These are phyloP conservation scores for Aurantiochytrium sp. DNA, from an alignment of 108 stramenopile genomes.

Conservation along the genomic window DNA sequence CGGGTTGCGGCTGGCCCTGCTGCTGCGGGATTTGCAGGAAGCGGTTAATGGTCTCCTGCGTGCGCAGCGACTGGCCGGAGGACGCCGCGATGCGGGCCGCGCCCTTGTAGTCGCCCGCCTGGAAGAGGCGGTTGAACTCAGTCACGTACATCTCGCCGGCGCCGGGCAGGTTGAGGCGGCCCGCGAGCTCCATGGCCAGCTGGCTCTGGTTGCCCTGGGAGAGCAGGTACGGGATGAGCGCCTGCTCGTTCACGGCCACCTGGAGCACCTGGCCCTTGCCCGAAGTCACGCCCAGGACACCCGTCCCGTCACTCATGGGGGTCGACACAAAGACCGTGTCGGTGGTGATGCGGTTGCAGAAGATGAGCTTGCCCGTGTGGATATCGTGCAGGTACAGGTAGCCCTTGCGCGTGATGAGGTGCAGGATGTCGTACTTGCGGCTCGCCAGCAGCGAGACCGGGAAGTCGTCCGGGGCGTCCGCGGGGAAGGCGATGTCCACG, in stretches of 20 bases:
- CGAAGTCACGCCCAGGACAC: slow-evolving; percentile 38
- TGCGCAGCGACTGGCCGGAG: slow-evolving; percentile 78
- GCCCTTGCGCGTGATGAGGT: slow-evolving; percentile 93
- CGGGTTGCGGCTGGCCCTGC: slow-evolving; percentile 89
- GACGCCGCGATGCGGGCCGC: slow-evolving; percentile 86
- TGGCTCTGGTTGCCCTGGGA: slow-evolving; percentile 81
- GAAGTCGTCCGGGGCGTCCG: slow-evolving; percentile 91
- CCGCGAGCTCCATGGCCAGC: slow-evolving; percentile 87
- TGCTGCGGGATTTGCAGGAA: slow-evolving; percentile 96
- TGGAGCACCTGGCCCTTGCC: slow-evolving; percentile 78
- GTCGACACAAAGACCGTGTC: slow-evolving; percentile 93
- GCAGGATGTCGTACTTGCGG: slow-evolving; percentile 85
- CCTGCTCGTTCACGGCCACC: slow-evolving; percentile 78
- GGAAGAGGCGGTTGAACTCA: slow-evolving; percentile 88
- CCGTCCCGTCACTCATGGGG: slow-evolving; percentile 53
- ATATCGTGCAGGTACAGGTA: slow-evolving; percentile 96
- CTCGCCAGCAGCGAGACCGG: slow-evolving; percentile 82
- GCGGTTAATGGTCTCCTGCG: slow-evolving; percentile 89
- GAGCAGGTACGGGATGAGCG: slow-evolving; percentile 89
- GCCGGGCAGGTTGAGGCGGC: slow-evolving; percentile 88
- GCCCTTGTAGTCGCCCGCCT: slow-evolving; percentile 76
- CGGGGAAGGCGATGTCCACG: slow-evolving; percentile 80
- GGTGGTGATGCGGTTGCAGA: slow-evolving; percentile 85
- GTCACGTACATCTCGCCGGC: slow-evolving; percentile 89
- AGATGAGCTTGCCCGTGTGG: slow-evolving; percentile 88